Evolutionary conservation across 106 monocot species (phyloP).

Genomic region (Posidonia australis): DNA sequence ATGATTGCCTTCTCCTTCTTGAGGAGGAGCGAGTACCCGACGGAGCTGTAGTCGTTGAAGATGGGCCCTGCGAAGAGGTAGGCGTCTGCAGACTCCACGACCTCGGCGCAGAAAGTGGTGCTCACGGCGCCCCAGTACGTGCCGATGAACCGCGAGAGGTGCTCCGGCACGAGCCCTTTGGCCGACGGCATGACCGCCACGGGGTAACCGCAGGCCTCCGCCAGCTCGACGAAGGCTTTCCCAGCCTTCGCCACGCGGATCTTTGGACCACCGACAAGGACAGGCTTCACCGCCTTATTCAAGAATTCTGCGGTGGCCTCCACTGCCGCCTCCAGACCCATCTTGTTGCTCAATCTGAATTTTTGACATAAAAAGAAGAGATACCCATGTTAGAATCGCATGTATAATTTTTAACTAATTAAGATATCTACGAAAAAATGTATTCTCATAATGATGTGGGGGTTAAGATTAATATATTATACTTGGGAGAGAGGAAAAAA

Average conservation of each 20-base stretch:
- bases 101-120: conserved; percentile 58
- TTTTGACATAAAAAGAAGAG: neutral
- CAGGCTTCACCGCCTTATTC: conserved; percentile 60
- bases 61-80: conserved; percentile 63
- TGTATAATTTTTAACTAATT: too few relatives aligned
- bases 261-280: conserved; percentile 47
- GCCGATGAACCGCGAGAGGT: conserved; percentile 41
- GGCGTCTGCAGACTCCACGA: conserved; percentile 55
- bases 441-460: too few relatives aligned
- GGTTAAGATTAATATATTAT: neutral
- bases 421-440: too few relatives aligned
- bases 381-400: too few relatives aligned
- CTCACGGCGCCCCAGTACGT: conserved; percentile 74
- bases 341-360: conserved; percentile 46
- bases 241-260: conserved; percentile 43
- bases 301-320: conserved; percentile 38
- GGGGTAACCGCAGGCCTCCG: conserved; percentile 32
- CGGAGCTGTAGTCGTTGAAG: conserved; percentile 74
- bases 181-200: conserved; percentile 52
- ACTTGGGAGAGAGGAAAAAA: conserved; percentile 12
- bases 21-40: conserved; percentile 58
- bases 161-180: conserved; percentile 50
- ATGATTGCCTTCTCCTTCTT: conserved; percentile 69
- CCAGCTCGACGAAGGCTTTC: conserved; percentile 42
- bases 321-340: conserved; percentile 41